Base-by-base conservation (phyloP, 2,329 filamentous ascomycete genomes). In the Dothistroma pini region DNA sequence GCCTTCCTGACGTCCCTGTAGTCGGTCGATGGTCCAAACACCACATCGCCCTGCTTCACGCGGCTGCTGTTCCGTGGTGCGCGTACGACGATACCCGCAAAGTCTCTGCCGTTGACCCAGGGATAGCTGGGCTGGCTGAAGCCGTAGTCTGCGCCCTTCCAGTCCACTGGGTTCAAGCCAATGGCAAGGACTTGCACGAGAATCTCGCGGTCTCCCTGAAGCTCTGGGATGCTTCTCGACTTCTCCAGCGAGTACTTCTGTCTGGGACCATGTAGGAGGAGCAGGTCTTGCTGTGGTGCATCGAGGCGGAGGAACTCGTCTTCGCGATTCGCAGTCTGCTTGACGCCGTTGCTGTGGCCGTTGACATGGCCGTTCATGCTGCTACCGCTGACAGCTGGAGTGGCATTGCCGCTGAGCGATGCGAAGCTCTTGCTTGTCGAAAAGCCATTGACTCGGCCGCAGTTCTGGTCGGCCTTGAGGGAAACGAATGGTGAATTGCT, bases 161-260 rank as follows among this genome's bases (percentile, higher is more conserved):
- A 90, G 71, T 90, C 89, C 58, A 92, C 89, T 0, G 89, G 89
- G 68, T 92, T 92, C 41, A 92, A 75, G 0, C 89, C 89, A 67
- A 90, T 86, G 12, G 84, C 83, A 41, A 82, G 77, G 1, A 86
- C 78, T 70, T 83, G 83, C n/a, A 90, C 81, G 5, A 90, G 75
- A 5, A 90, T 74, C 67, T 90, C 85, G 49, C 76, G 76, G 55
- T 78, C 73, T 35, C 70, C 67, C 38, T 68, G 67, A 2, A 74
- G 66, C 52, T 71, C 69, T 10, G 71, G 72, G 21, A 73, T 71
- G 6, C 68, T 68, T 51, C 65, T 66, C 19, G 66, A 66, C 38
- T 64, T 65, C 63, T 72, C 70, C 3, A 74, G 67, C 31, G 69
- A 70, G 65, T 74, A 74, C 61, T 73, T 73, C 61, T 74, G 71